Evolutionary conservation across 116 monocot genomes (phyloP).

Genomic region (Papilionanthe hybrid): DNA sequence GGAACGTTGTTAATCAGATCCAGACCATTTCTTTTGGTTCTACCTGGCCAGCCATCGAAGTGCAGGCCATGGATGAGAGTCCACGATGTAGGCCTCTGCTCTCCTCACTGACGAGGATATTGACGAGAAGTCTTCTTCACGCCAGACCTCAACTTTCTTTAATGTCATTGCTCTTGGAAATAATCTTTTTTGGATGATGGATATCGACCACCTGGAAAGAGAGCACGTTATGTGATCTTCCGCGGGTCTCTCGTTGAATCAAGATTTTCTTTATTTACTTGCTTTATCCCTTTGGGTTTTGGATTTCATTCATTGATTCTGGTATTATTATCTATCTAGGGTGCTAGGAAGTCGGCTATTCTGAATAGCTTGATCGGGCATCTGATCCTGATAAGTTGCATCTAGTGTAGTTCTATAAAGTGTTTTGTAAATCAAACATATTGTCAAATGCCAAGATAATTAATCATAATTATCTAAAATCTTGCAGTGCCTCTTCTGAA

Average conservation of each 20-base stretch:
- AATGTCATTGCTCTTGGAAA: slow-evolving; percentile 87
- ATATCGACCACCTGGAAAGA: no score
- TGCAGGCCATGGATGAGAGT: slow-evolving; percentile 85
- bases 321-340: slow-evolving; percentile 43
- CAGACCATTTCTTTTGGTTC: no score
- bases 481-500: not conserved
- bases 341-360: slow-evolving; percentile 93
- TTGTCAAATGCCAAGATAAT: not conserved
- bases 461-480: not conserved
- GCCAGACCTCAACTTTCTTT: slow-evolving; percentile 68
- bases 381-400: slow-evolving; percentile 64
- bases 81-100: slow-evolving; percentile 82
- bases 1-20: no score
- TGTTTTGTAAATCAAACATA: no score
- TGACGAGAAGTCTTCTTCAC: slow-evolving; percentile 33
- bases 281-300: no score
- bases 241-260: no score
- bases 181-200: no score
- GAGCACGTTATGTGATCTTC: no score
- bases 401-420: no score
- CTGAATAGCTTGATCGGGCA: slow-evolving; percentile 96
- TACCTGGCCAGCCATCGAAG: not conserved
- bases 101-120: slow-evolving; percentile 78
- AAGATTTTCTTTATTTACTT: no score
- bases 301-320: no score